Conservation (phyloP, 805 yeast genomes). For the Cyberlindnera saturnus region DNA sequence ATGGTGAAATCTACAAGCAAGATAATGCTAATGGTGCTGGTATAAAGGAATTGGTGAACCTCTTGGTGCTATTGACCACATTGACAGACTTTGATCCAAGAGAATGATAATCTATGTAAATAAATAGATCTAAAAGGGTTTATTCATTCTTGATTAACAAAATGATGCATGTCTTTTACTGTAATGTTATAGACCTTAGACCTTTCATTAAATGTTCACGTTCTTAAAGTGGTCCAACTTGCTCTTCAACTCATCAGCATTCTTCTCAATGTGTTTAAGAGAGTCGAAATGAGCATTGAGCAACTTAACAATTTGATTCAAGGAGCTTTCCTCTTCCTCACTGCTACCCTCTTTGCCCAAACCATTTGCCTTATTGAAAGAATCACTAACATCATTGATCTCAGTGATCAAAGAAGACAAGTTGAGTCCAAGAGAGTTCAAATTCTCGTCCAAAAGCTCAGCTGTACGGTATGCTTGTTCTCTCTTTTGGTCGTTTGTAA, state of each 20-base stretch:
- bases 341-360: constrained; percentile 27
- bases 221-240: constrained; percentile 42
- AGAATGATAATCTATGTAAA: constrained; percentile 8
- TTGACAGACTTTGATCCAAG: constrained; percentile 39
- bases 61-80: constrained; percentile 48
- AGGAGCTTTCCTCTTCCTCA: constrained; percentile 38
- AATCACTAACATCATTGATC: constrained; percentile 76
- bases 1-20: constrained; percentile 21
- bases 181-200: neutral
- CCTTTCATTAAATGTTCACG: constrained; percentile 11
- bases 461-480: constrained; percentile 87
- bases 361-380: constrained; percentile 60
- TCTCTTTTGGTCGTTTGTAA: constrained; percentile 76
- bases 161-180: neutral
- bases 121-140: neutral
- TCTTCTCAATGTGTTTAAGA: constrained; percentile 76
- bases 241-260: constrained; percentile 60
- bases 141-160: neutral
- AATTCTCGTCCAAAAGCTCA: constrained; percentile 72
- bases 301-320: constrained; percentile 70
- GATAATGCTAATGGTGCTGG: constrained; percentile 28
- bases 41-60: constrained; percentile 46
- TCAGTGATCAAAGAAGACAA: constrained; percentile 71
- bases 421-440: constrained; percentile 73
- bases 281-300: constrained; percentile 87